A percentile compares a stretch with the other conserved stretches of the same genome.
These are phyloP conservation scores for Acmispon strigosus DNA, from an alignment of 306 rosid species.

Conservation along the genomic window DNA sequence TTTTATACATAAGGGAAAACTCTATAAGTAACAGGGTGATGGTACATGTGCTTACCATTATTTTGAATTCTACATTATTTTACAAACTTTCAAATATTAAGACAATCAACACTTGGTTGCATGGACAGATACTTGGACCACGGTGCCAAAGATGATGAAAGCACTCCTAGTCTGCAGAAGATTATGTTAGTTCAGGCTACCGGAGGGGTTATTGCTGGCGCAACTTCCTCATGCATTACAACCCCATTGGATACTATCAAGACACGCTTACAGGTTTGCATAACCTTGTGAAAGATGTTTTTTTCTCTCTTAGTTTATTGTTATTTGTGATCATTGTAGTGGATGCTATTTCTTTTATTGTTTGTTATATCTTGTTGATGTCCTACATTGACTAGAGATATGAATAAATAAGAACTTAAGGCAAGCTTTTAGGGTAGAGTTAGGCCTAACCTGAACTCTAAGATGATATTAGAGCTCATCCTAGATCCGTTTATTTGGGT, in stretches of 20 bases:
- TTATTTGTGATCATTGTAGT: background rate
- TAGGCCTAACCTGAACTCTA: too few relatives aligned
- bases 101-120: conserved; percentile 12
- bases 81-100: background rate
- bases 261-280: conserved; percentile 89
- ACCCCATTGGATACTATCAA: conserved; percentile 95
- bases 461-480: too few relatives aligned
- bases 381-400: too few relatives aligned
- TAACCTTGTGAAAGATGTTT: background rate
- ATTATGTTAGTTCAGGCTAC: conserved; percentile 71
- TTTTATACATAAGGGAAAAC: background rate
- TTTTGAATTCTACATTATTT: conserved; percentile 1
- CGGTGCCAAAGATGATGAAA: conserved; percentile 29
- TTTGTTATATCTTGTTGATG: background rate
- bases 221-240: conserved; percentile 80
- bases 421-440: too few relatives aligned
- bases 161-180: conserved; percentile 45
- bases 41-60: background rate
- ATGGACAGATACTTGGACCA: conserved; percentile 46
- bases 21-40: conserved; percentile 3
- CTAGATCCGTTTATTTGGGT: too few relatives aligned
- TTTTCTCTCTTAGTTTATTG: conserved; percentile 12
- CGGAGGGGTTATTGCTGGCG: conserved; percentile 87
- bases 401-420: too few relatives aligned
- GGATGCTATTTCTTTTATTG: background rate